Evolutionary conservation across 768 basidiomycete species (phyloP), one percentile per base, ranked within the genome.

Genomic region (Hericium erinaceus): DNA sequence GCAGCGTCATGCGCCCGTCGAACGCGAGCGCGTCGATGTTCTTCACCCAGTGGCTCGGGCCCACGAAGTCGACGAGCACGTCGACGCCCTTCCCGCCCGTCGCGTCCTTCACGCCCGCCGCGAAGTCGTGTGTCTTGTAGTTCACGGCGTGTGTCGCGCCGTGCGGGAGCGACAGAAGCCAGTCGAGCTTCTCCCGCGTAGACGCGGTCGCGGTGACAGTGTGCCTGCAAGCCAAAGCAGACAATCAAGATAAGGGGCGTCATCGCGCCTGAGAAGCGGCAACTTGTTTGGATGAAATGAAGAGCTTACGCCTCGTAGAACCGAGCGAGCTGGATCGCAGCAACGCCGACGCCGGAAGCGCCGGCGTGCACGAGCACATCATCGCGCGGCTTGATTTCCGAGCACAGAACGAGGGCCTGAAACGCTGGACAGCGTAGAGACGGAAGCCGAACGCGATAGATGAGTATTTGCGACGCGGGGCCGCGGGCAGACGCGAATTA

Each of bases 361-460:
- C 86, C 95, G 18, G 93, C 92, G 66, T 98, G 95, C 12, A 98
- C 77, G 15, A 98, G 78, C 10, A 92, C 89, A 65, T 87, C 72
- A 50, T 92, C 85, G 39, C 83, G 82, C 60, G 77, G 66, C 66
- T 85, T 80, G 48, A 95, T 65, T 62, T 87, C 77, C 0, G 85
- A 88, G 60, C 85, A 80, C 39, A 86, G 67, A 50, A 90, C 76
- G 18, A 87, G 68, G 0, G 80, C 84, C 64, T 85, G 84, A 66
- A 75, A 84, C 4, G 84, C 84, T 82, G 61, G 40, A 59, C 33
- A 6, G 9, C 24, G 18, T n/a, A 46, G 2, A 6, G 7, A 13
- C 6, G 13, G 18, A 2, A 50, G 8, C 24, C 2, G 10, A 4
- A 28, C 46, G 24, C n/a, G 18, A n/a, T 33, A 16, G 40, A 13